Base-by-base conservation (phyloP, 2,329 filamentous ascomycete genomes). In the Pseudogymnoascus sp. region DNA sequence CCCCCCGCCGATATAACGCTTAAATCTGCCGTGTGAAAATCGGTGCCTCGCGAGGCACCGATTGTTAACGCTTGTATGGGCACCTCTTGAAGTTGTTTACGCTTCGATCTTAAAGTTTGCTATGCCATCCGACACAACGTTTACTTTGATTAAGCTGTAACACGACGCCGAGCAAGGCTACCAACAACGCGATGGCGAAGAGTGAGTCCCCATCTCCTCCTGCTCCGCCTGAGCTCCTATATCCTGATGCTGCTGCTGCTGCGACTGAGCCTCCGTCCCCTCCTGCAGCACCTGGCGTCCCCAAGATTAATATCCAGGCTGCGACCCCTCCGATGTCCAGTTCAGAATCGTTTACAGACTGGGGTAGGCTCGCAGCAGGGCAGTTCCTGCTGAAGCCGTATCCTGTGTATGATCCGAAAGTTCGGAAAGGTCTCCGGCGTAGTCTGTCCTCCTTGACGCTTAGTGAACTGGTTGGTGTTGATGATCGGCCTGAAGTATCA, bases 401-500 rank as follows among this genome's bases (percentile, higher is more conserved):
- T 56, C 46, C 46, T 33, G 46, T 56, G 46, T 56, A 33, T 56
- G n/a, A 33, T 7, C 46, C 46, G 46, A 56, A 56, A 56, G 46
- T 56, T 56, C 46, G 46, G 46, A 31, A 56, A 56, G 46, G 46
- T 33, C 46, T 56, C 46, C 26, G 26, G 10, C 46, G 46, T 56
- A 56, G 46, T 56, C 14, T 26, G 46, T 31, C 46, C 22, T 56
- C 46, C 46, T 56, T 56, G 10, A 56, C 46, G 46, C 46, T 56
- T 56, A 56, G 46, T 31, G 46, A 56, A 33, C 26, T 56, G 46
- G 46, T n/a, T 56, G 46, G 46, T 33, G 46, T 10, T 33, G 26
- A 56, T 56, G 46, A n/a, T 56, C 46, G 46, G 46, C 46, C 46
- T 56, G 46, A 56, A 56, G 46, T 33, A 56, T 56, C 46, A 56